phyloP scores from a whole-genome alignment of 2,329 filamentous ascomycete species.

The Macrophomina tecta region DNA sequence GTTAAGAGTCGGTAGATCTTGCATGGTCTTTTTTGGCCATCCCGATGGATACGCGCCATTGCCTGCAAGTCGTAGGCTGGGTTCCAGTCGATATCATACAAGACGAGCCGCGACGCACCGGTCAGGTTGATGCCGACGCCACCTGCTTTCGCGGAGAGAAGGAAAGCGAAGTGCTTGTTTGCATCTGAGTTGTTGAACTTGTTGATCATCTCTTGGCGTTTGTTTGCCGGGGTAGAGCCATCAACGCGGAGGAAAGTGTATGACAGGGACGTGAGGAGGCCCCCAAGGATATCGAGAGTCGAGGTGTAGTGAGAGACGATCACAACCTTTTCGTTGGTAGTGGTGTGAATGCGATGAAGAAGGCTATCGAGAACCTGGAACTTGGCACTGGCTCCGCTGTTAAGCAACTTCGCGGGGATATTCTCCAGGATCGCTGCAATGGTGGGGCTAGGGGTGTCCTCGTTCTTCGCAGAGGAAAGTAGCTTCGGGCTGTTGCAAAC shows the following conservation, averaged over 20 bases:
- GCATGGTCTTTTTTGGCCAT: constrained; percentile 71
- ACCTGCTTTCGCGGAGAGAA: constrained; percentile 75
- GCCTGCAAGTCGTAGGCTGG: constrained; percentile 75
- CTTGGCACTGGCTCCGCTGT: constrained; percentile 67
- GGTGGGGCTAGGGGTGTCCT: constrained; percentile 53
- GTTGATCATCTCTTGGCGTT: constrained; percentile 72
- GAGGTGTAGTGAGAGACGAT: constrained; percentile 79
- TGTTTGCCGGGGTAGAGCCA: constrained; percentile 67
- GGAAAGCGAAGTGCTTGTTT: constrained; percentile 68
- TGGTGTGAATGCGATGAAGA: constrained; percentile 64
- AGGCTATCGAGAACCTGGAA: constrained; percentile 71
- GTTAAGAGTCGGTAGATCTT: constrained; percentile 73
- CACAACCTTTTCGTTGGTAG: constrained; percentile 72
- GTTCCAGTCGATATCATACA: constrained; percentile 80
- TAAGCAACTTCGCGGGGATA: constrained; percentile 62
- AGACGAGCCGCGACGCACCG: constrained; percentile 71
- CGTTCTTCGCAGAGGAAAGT: constrained; percentile 54
- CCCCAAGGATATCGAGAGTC: constrained; percentile 70
- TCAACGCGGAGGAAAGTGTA: constrained; percentile 72
- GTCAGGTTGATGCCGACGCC: constrained; percentile 74
- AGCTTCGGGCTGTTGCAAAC: constrained; percentile 74
- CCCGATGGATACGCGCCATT: constrained; percentile 76
- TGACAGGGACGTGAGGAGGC: constrained; percentile 64
- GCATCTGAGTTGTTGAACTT: constrained; percentile 68
- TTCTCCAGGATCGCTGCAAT: constrained; percentile 53